Evolutionary conservation across 2,329 filamentous ascomycete genomes (phyloP).

Genomic region (Fusarium secorum): DNA sequence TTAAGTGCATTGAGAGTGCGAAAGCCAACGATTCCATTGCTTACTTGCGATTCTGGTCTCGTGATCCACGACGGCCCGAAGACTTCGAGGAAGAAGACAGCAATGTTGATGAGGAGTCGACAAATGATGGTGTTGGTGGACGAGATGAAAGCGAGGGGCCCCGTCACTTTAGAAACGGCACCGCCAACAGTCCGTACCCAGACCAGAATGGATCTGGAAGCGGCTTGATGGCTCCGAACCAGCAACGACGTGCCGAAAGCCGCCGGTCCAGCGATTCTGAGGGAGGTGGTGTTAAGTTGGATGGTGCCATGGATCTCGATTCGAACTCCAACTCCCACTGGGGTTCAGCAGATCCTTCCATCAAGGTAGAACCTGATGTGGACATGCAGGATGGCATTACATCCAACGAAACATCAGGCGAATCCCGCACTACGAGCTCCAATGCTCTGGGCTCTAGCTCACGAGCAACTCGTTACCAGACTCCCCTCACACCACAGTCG

Average conservation of each 20-base stretch:
- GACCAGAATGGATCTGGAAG: neutral
- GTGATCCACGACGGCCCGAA: slow-evolving; percentile 71
- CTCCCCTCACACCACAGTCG: slow-evolving; percentile 32
- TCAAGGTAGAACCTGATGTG: slow-evolving; percentile 49
- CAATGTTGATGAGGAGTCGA: slow-evolving; percentile 44
- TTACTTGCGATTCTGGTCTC: slow-evolving; percentile 85
- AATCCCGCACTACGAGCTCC: slow-evolving; percentile 28
- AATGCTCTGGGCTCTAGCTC: slow-evolving; percentile 6
- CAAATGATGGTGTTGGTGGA: neutral
- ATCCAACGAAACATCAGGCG: slow-evolving; percentile 8
- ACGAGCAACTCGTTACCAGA: slow-evolving; percentile 7
- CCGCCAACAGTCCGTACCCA: neutral
- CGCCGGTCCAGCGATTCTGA: slow-evolving; percentile 52
- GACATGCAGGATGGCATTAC: slow-evolving; percentile 28
- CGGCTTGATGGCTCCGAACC: neutral
- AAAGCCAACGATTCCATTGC: slow-evolving; percentile 93
- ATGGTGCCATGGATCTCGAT: slow-evolving; percentile 54
- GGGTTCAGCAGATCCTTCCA: slow-evolving; percentile 34
- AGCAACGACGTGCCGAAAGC: slow-evolving; percentile 22
- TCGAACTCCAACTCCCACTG: slow-evolving; percentile 40
- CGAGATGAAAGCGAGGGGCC: neutral
- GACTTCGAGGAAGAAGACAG: slow-evolving; percentile 55
- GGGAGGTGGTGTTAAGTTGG: slow-evolving; percentile 57
- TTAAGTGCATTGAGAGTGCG: slow-evolving; percentile 81
- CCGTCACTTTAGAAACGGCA: neutral